Conservation (phyloP, 345 rosid genomes). For the Eucalyptus regnans region DNA sequence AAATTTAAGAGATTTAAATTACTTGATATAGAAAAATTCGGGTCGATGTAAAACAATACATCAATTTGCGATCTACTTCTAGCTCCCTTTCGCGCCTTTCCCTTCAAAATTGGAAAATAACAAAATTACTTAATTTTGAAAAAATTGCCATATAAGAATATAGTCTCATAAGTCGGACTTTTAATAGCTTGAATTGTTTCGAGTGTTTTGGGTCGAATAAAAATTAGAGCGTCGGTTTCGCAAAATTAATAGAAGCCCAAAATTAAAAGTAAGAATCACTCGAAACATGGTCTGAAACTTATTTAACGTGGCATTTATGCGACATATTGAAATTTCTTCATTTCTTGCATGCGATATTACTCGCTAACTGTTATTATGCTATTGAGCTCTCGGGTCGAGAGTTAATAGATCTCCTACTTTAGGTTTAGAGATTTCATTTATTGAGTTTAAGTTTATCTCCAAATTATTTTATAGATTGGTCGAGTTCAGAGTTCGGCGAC, state of each 20-base stretch:
- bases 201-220: background rate
- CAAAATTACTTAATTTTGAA: background rate
- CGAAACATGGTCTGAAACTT: background rate
- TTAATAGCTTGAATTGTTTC: background rate
- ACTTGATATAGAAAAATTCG: background rate
- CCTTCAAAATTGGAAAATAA: background rate
- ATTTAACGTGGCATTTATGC: background rate
- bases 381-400: background rate
- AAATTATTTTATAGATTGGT: background rate
- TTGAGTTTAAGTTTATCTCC: background rate
- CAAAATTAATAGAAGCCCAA: background rate
- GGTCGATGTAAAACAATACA: background rate
- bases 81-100: background rate
- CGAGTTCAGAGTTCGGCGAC: background rate
- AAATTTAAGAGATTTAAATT: background rate
- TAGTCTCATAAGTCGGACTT: background rate
- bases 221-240: background rate
- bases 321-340: background rate
- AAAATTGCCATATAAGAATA: background rate
- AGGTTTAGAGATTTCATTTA: background rate
- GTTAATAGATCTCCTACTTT: background rate
- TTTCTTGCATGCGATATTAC: background rate
- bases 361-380: background rate
- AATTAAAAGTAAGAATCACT: background rate
- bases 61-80: background rate